Base-by-base conservation (phyloP, 805 yeast species). In the Myxozyma sirexii region DNA sequence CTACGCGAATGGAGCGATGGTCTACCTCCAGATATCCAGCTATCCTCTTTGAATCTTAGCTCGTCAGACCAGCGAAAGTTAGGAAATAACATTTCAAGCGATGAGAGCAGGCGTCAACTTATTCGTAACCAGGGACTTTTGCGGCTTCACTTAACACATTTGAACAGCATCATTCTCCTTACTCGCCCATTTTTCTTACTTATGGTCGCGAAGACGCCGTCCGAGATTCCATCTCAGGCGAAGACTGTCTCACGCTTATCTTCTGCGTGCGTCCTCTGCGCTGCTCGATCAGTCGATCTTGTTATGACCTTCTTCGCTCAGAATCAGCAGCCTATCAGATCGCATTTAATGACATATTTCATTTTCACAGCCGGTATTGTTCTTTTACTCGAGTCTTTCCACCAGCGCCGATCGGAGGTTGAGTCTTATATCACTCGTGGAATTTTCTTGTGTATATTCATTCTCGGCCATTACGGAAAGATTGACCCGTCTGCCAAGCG, bases 1-100 rank as follows among this genome's bases (percentile, higher is more conserved):
- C 39, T 66, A n/a, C 45, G 64, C 12, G 64, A 63, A 35, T 66
- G 68, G 68, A 49, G 57, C 38, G 69, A 63, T 37, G 66, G 61
- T 19, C 39, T 66, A 21, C 68, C 69, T 3, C 45, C 53, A 6
- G 67, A 66, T 42, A 55, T 66, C 45, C 67, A 66, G 41, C 46
- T 66, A 21, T 65, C 63, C 10, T 46, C 66, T 13, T 31, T 66
- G 31, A 62, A 42, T 42, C 55, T 62, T 19, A 50, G 19, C 17
- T 13, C 56, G 7, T 21, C 62, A 3, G 55, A 35, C 21, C 39
- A 47, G 33, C 43, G 55, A 7, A 49, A 50, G 44, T 42, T 48
- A 8, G 46, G 44, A 19, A 37, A 33, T 23, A 54, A 46, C 17
- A 24, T 27, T 23, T 17, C 46, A 12, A 35, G 27, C n/a, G 65